Evolutionary conservation across 306 rosid species (phyloP).

Genomic region (Mimosa pudica): DNA sequence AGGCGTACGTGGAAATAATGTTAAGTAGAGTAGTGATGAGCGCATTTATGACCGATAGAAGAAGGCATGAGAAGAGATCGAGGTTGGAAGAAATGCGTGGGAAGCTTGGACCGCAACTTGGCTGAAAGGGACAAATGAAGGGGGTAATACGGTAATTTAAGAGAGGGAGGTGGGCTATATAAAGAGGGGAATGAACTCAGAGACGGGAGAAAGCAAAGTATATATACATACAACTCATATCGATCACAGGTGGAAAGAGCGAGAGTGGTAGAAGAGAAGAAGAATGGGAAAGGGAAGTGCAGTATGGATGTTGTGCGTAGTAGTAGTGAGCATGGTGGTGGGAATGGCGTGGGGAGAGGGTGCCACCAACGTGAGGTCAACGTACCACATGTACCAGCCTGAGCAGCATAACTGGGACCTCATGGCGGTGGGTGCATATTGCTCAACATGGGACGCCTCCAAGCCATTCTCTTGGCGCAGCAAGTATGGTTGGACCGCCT

Average conservation of each 20-base stretch:
- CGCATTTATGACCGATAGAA: no score
- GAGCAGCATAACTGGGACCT: constrained; percentile 4
- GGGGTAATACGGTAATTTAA: not conserved
- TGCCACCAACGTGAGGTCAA: not conserved
- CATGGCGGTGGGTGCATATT: not conserved
- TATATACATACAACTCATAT: not conserved
- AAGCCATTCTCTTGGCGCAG: constrained; percentile 68
- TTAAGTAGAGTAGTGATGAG: no score
- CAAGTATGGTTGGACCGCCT: constrained; percentile 90
- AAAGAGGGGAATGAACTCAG: not conserved
- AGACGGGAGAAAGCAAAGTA: not conserved
- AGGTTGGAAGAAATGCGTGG: no score
- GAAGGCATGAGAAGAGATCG: no score
- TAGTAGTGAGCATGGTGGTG: not conserved
- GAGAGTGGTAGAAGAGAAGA: not conserved
- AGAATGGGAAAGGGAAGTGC: not conserved
- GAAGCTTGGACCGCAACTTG: no score
- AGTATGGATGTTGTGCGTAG: not conserved
- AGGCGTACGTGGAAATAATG: no score
- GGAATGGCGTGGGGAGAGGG: not conserved
- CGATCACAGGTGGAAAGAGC: not conserved
- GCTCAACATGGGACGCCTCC: constrained; percentile 79
- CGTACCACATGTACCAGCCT: not conserved
- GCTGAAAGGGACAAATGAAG: not conserved
- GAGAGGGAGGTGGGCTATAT: not conserved